Conservation (phyloP, 331 rosid species). For the Saraca asoca region DNA sequence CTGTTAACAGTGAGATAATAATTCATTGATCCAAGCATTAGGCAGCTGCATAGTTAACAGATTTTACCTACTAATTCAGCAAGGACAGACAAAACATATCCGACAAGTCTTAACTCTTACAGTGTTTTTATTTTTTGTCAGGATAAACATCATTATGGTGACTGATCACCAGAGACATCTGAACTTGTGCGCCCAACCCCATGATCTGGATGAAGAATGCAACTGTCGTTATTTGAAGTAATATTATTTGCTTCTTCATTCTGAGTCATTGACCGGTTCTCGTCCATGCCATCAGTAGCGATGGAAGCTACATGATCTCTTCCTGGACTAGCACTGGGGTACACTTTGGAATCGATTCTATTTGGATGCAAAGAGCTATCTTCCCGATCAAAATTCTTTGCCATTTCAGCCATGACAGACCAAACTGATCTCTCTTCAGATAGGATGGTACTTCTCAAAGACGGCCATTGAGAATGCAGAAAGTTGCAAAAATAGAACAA, state of each 20-base stretch:
- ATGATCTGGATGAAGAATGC: too few species aligned
- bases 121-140: too few species aligned
- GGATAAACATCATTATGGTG: too few species aligned
- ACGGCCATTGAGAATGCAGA: conserved; percentile 1
- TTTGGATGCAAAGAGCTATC: not conserved
- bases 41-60: too few species aligned
- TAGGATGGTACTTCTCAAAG: not conserved
- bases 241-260: too few species aligned
- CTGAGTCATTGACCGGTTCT: not conserved
- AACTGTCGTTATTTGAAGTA: not conserved
- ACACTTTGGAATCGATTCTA: not conserved
- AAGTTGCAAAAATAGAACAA: conserved; percentile 4
- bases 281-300: not conserved
- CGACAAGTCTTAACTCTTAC: too few species aligned
- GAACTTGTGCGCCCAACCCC: too few species aligned
- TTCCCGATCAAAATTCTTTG: conserved; percentile 4
- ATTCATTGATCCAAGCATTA: too few species aligned
- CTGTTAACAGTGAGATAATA: too few species aligned
- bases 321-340: not conserved
- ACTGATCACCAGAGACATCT: too few species aligned
- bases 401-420: not conserved
- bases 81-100: too few species aligned
- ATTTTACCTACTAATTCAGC: too few species aligned
- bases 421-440: not conserved
- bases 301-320: not conserved